Percentiles rank a stretch among this genome's conserved stretches.
phyloP scores from a whole-genome alignment of 2,329 filamentous ascomycete genomes.

The Aureobasidium uvarum region DNA sequence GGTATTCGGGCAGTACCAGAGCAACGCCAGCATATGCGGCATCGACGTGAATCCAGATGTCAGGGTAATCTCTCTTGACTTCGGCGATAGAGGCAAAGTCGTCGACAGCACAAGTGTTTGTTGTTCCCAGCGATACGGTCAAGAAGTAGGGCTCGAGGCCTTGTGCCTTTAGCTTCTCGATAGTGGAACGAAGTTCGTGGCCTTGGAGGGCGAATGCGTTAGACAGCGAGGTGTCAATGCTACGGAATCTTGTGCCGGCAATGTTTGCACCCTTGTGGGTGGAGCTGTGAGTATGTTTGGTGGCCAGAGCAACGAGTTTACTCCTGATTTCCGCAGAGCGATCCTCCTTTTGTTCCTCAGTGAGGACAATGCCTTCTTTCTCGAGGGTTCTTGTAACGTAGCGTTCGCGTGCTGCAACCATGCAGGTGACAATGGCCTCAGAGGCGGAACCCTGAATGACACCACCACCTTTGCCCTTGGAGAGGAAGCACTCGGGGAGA shows the following conservation, averaged over 20 bases:
- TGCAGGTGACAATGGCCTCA: conserved; percentile 80
- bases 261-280: conserved; percentile 87
- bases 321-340: conserved; percentile 64
- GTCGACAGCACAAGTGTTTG: conserved; percentile 83
- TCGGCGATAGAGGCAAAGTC: conserved; percentile 69
- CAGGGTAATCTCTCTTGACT: conserved; percentile 53
- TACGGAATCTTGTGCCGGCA: conserved; percentile 76
- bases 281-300: conserved; percentile 75
- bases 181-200: conserved; percentile 56
- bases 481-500: conserved; percentile 71
- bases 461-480: conserved; percentile 74
- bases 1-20: conserved; percentile 77
- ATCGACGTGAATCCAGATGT: conserved; percentile 89
- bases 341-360: conserved; percentile 63
- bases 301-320: conserved; percentile 75
- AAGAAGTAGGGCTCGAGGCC: conserved; percentile 84
- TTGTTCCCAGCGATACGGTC: conserved; percentile 80
- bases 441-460: conserved; percentile 93
- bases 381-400: conserved; percentile 63
- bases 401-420: conserved; percentile 83
- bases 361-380: conserved; percentile 43
- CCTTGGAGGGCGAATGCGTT: conserved; percentile 71
- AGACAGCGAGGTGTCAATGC: conserved; percentile 61
- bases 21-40: conserved; percentile 89
- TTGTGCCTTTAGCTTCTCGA: conserved; percentile 64